A percentile compares a stretch with the other conserved stretches of the same genome.
Evolutionary conservation across 164 flowering plant species (phyloP).

Genomic region (Berberis vulgaris): DNA sequence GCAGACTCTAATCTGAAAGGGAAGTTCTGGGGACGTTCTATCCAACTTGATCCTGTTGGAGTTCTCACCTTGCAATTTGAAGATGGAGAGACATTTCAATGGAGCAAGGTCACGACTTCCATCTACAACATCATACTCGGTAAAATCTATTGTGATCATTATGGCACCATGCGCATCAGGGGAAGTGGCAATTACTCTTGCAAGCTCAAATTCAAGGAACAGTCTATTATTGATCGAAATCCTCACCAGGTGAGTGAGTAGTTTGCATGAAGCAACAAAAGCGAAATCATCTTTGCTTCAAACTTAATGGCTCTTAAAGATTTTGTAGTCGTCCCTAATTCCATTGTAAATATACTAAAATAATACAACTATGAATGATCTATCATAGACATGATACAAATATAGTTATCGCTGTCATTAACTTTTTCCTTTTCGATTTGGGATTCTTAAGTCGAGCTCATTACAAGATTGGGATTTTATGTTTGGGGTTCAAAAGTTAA

Average conservation of each 20-base stretch:
- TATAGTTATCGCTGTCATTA: too few species aligned
- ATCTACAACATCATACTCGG: conserved; percentile 95
- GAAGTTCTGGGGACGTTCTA: conserved; percentile 98
- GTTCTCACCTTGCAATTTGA: conserved; percentile 88
- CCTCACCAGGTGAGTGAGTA: conserved; percentile 74
- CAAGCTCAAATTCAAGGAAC: conserved; percentile 99
- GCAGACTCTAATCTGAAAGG: conserved; percentile 97
- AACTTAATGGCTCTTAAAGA: too few species aligned
- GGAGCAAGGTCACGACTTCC: conserved; percentile 99
- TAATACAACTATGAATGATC: too few species aligned
- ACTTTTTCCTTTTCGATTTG: too few species aligned
- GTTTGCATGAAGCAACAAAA: not conserved
- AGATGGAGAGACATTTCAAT: conserved; percentile 91
- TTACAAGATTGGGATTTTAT: too few species aligned
- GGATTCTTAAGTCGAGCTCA: too few species aligned
- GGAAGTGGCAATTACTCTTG: conserved; percentile 92
- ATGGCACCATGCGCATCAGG: conserved; percentile 94
- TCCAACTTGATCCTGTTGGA: conserved; percentile 98
- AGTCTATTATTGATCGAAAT: conserved; percentile 95
- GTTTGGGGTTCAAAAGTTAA: too few species aligned
- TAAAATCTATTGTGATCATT: conserved; percentile 95
- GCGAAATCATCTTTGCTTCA: too few species aligned
- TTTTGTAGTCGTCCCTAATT: too few species aligned
- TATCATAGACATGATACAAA: too few species aligned
- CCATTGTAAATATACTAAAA: too few species aligned